Percentiles rank a stretch among this genome's conserved stretches.
Evolutionary conservation across 116 monocot species (phyloP).

Genomic region (Papilionanthe hybrid): DNA sequence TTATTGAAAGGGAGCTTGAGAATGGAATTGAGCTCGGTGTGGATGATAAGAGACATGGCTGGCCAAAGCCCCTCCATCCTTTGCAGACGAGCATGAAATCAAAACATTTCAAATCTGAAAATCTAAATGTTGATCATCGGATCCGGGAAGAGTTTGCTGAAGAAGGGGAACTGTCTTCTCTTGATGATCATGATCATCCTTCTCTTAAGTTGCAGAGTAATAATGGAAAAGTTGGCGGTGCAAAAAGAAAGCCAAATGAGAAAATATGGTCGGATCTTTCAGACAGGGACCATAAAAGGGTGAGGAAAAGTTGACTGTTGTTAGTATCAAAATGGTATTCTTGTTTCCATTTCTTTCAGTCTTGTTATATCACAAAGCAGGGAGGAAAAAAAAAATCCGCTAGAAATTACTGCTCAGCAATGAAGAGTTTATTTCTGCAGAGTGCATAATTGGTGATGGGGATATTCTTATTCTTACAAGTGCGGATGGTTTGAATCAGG

Average conservation of each 20-base stretch:
- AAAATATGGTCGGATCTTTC: slow-evolving; percentile 5
- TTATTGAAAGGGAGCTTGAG: slow-evolving; percentile 33
- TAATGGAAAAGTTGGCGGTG: not conserved
- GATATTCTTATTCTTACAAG: too few species aligned
- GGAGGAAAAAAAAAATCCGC: too few species aligned
- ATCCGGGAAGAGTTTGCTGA: slow-evolving; percentile 11
- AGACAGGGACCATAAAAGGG: slow-evolving; percentile 14
- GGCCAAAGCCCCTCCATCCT: slow-evolving; percentile 4
- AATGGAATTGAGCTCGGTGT: slow-evolving; percentile 22
- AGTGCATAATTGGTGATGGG: too few species aligned
- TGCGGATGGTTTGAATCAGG: too few species aligned
- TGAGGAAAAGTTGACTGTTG: not conserved
- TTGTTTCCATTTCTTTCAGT: too few species aligned
- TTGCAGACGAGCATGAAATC: not conserved
- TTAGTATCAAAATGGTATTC: too few species aligned
- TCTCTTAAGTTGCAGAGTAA: not conserved
- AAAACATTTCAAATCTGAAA: not conserved
- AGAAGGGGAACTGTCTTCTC: slow-evolving; percentile 33
- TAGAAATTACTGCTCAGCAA: too few species aligned
- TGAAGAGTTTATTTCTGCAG: too few species aligned
- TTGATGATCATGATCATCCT: slow-evolving; percentile 18
- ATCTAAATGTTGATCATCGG: not conserved
- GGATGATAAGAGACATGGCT: slow-evolving; percentile 1
- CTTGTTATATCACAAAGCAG: too few species aligned
- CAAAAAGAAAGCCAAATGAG: not conserved